A percentile compares a stretch with the other conserved stretches of the same genome.
Evolutionary conservation across 1,284 basidiomycete species (phyloP).

Genomic region (Trametes polyzona): DNA sequence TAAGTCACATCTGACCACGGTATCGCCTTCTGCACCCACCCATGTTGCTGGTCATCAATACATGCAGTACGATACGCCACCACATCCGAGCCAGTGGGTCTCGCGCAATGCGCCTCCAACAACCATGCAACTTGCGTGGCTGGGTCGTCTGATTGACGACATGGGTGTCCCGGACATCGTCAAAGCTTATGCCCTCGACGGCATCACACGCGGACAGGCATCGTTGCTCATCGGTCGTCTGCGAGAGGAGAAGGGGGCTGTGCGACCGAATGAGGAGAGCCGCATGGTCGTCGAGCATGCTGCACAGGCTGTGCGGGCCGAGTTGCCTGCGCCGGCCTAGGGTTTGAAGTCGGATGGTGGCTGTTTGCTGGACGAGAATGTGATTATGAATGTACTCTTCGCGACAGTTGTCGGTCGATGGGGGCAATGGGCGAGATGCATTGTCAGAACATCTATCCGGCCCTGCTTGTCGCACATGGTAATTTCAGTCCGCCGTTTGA

Average conservation of each 20-base stretch:
- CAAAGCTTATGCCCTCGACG: background rate
- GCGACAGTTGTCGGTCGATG: background rate
- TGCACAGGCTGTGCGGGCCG: background rate
- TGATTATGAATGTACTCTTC: background rate
- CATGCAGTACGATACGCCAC: background rate
- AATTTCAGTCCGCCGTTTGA: too few species aligned
- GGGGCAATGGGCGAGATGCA: too few species aligned
- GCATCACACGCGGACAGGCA: background rate
- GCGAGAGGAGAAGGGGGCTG: background rate
- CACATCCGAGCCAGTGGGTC: background rate
- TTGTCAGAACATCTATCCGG: too few species aligned
- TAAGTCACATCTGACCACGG: background rate
- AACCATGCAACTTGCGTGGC: background rate
- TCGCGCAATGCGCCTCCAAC: background rate
- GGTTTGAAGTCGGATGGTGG: too few species aligned
- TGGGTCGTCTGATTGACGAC: background rate
- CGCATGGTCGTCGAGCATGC: background rate
- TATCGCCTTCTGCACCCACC: background rate
- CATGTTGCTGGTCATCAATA: background rate
- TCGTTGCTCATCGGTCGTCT: background rate
- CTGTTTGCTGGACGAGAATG: background rate
- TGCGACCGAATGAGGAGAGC: background rate
- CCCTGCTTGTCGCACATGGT: too few species aligned
- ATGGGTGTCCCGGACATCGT: background rate
- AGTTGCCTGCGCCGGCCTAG: background rate